These are phyloP conservation scores for Hordeum marinum DNA, from an alignment of 176 grass and related monocot species.

Conservation along the genomic window DNA sequence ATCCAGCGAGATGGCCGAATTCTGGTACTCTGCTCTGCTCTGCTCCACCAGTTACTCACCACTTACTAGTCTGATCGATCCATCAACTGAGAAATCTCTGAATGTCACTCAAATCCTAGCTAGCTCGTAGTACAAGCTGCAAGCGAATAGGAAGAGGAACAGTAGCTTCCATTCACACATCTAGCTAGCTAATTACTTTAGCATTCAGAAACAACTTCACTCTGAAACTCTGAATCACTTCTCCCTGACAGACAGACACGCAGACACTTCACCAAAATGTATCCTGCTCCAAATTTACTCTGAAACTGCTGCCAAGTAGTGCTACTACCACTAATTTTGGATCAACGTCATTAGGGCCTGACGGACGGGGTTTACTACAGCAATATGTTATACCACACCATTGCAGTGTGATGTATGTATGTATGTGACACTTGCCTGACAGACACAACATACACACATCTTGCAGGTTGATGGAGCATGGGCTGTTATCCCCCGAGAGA, in stretches of 20 bases:
- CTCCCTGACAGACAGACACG: neutral
- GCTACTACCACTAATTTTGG: too few relatives aligned
- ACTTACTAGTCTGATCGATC: too few relatives aligned
- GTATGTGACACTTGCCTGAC: neutral
- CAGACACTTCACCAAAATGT: neutral
- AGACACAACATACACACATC: neutral
- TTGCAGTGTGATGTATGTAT: neutral
- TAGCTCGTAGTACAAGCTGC: too few relatives aligned
- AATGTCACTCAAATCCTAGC: too few relatives aligned
- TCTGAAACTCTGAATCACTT: neutral
- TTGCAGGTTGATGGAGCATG: conserved; percentile 95
- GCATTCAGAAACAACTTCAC: neutral
- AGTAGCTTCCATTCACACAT: neutral
- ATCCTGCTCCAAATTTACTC: neutral
- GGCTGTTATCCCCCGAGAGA: conserved; percentile 75
- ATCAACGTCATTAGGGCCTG: neutral
- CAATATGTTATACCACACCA: neutral
- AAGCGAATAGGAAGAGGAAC: neutral
- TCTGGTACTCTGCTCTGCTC: conserved; percentile 39
- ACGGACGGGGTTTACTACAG: neutral
- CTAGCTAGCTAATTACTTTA: neutral
- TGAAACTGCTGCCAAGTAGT: neutral
- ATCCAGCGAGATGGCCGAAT: conserved; percentile 88
- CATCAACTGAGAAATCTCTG: too few relatives aligned
- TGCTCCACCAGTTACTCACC: neutral